phyloP scores from a whole-genome alignment of 352 stramenopile species.

The Pythium oligandrum region DNA sequence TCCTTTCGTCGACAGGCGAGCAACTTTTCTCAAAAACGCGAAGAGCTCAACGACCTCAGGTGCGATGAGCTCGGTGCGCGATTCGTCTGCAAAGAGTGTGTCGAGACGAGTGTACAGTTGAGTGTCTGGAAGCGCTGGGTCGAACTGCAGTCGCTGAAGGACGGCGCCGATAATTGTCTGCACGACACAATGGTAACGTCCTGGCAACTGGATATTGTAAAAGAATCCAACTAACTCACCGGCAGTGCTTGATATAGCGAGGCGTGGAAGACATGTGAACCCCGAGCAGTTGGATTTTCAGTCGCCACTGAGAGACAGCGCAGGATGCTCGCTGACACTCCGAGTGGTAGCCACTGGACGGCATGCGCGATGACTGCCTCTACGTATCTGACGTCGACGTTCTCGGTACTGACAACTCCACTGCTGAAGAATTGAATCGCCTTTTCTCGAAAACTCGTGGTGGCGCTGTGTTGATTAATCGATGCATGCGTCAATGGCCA shows the following conservation, averaged over 20 bases:
- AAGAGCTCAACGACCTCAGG: constrained; percentile 54
- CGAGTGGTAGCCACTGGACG: constrained; percentile 10
- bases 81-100: constrained; percentile 24
- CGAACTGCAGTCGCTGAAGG: constrained; percentile 40
- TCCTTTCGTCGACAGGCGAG: no score
- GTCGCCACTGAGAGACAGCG: no score
- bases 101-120: constrained; percentile 26
- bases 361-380: constrained; percentile 10
- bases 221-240: no score
- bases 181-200: no score
- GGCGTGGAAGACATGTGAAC: no score
- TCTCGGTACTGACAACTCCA: constrained; percentile 8
- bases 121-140: constrained; percentile 9
- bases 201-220: no score
- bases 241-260: no score
- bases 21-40: constrained; percentile 13
- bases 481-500: constrained; percentile 41
- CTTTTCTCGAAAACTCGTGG: constrained; percentile 25
- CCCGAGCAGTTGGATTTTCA: no score
- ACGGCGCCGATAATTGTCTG: constrained; percentile 23
- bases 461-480: constrained; percentile 23
- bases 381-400: background rate
- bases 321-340: no score
- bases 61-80: constrained; percentile 32
- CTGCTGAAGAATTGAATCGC: constrained; percentile 48